Percentiles rank a stretch among this genome's conserved stretches.
Evolutionary conservation across 1,139 yeast species (phyloP).

Genomic region (Geotrichum cucujoidarum): DNA sequence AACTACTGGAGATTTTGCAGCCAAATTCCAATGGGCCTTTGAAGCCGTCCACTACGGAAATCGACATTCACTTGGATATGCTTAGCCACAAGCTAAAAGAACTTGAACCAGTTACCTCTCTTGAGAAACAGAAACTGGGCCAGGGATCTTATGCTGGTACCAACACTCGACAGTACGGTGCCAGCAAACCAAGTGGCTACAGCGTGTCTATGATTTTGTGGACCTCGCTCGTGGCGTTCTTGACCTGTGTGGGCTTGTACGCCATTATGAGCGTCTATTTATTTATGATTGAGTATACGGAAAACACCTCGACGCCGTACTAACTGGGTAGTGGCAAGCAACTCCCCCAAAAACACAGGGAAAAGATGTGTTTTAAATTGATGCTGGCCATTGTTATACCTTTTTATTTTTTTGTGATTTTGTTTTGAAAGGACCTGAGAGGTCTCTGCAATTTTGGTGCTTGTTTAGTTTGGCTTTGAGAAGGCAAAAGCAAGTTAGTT

Average conservation of each 20-base stretch:
- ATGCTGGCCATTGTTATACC: not conserved
- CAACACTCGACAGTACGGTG: too few relatives aligned
- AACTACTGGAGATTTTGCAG: conserved; percentile 4
- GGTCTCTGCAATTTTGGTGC: too few relatives aligned
- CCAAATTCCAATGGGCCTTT: not conserved
- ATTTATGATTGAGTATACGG: conserved; percentile 16
- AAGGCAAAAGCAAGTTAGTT: too few relatives aligned
- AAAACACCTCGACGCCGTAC: conserved; percentile 11
- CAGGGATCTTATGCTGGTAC: too few relatives aligned
- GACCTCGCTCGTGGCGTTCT: not conserved
- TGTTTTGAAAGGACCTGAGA: not conserved
- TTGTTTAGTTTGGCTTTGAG: too few relatives aligned
- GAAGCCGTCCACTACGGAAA: not conserved
- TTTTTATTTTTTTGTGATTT: not conserved
- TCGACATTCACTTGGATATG: too few relatives aligned
- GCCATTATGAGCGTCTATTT: conserved; percentile 10
- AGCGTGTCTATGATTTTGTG: not conserved
- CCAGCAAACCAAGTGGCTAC: too few relatives aligned
- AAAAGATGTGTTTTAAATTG: not conserved
- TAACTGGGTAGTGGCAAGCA: not conserved
- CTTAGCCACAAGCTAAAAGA: too few relatives aligned
- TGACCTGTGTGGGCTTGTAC: not conserved
- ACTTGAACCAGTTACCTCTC: too few relatives aligned
- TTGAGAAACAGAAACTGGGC: too few relatives aligned
- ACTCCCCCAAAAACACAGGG: too few relatives aligned